Conservation (phyloP, 331 rosid species). For the Arachis monticola region DNA sequence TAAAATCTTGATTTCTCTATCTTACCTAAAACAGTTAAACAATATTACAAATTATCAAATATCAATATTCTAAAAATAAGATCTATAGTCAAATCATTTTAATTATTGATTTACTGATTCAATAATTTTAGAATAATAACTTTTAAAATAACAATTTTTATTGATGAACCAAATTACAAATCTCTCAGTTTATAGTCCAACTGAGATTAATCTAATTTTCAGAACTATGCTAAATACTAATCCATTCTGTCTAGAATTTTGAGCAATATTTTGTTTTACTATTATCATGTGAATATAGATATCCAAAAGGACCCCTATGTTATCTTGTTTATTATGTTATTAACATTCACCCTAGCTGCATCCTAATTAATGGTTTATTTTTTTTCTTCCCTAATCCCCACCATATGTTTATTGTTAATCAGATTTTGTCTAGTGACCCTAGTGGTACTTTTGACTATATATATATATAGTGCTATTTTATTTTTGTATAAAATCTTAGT, state of each 20-base stretch:
- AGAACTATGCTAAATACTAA: not conserved
- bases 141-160: no score
- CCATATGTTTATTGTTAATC: not conserved
- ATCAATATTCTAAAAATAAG: no score
- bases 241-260: slow-evolving; percentile 18
- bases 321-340: no score
- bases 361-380: not conserved
- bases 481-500: not conserved
- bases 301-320: not conserved
- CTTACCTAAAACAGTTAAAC: not conserved
- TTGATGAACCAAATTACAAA: no score
- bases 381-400: not conserved
- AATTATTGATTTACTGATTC: no score
- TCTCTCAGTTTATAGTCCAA: no score
- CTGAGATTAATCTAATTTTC: no score
- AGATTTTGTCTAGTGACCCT: not conserved
- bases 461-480: no score
- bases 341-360: slow-evolving; percentile 16
- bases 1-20: not conserved
- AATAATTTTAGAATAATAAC: no score
- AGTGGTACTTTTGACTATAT: not conserved
- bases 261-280: slow-evolving; percentile 29
- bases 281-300: slow-evolving; percentile 38
- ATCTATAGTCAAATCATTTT: no score
- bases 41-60: not conserved